These are phyloP conservation scores for Solanum lycopersicoides DNA, from an alignment of 257 asterid genomes.

Conservation along the genomic window DNA sequence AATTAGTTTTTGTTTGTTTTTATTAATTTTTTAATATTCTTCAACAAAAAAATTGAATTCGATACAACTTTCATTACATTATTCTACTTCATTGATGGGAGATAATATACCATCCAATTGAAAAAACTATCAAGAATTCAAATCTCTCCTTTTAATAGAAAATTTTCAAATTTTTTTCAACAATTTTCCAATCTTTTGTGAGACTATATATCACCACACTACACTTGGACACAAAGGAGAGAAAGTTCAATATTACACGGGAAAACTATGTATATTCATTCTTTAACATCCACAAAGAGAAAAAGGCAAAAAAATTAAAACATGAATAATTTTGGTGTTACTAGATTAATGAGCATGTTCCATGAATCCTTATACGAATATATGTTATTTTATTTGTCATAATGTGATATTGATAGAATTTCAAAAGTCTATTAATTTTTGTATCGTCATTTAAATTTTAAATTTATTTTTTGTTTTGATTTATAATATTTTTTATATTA, in stretches of 20 bases:
- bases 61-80: too few species aligned
- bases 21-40: too few species aligned
- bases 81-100: too few species aligned
- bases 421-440: rapidly evolving
- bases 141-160: not conserved
- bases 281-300: not conserved
- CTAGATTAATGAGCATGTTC: not conserved
- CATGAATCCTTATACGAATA: too few species aligned
- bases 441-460: too few species aligned
- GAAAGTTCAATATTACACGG: not conserved
- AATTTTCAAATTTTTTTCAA: not conserved
- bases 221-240: not conserved
- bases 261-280: not conserved
- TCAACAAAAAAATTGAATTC: too few species aligned
- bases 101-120: not conserved
- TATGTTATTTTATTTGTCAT: not conserved
- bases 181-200: not conserved
- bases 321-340: not conserved
- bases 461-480: too few species aligned
- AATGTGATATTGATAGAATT: not conserved
- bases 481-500: too few species aligned
- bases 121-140: not conserved
- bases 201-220: not conserved
- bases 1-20: too few species aligned
- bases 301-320: not conserved